Conservation (phyloP, 345 rosid species). For the Conringia planisiliqua region DNA sequence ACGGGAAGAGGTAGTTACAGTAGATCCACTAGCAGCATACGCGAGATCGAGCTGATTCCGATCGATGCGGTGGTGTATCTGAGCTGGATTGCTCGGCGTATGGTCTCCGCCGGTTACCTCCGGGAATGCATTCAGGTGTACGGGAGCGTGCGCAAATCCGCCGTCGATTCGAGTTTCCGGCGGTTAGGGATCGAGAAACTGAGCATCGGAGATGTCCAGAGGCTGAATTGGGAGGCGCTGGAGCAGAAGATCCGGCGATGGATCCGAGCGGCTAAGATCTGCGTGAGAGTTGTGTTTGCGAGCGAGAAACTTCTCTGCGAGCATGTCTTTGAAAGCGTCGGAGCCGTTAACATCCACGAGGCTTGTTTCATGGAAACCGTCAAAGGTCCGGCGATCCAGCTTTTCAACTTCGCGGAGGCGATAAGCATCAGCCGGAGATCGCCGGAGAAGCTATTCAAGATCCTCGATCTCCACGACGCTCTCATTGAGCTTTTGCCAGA, state of each 20-base stretch:
- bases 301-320: conserved; percentile 84
- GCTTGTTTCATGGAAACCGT: conserved; percentile 95
- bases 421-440: conserved; percentile 87
- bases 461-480: conserved; percentile 85
- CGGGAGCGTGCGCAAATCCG: conserved; percentile 84
- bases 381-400: conserved; percentile 83
- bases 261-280: conserved; percentile 84
- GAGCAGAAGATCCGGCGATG: conserved; percentile 86
- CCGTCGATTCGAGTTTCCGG: conserved; percentile 67
- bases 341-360: conserved; percentile 62
- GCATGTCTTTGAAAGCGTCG: conserved; percentile 72
- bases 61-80: conserved; percentile 62
- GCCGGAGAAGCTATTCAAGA: conserved; percentile 92
- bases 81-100: conserved; percentile 67
- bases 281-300: conserved; percentile 72
- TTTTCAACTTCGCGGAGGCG: conserved; percentile 93
- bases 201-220: conserved; percentile 91
- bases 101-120: conserved; percentile 74
- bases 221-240: conserved; percentile 74
- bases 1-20: conserved; percentile 40
- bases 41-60: conserved; percentile 84
- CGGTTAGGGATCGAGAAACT: conserved; percentile 77
- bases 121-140: conserved; percentile 92
- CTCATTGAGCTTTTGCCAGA: conserved; percentile 72
- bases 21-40: conserved; percentile 80